Percentiles rank a stretch among this genome's conserved stretches.
phyloP scores from a whole-genome alignment of 164 flowering plant genomes.

The Aristolochia fimbriata region DNA sequence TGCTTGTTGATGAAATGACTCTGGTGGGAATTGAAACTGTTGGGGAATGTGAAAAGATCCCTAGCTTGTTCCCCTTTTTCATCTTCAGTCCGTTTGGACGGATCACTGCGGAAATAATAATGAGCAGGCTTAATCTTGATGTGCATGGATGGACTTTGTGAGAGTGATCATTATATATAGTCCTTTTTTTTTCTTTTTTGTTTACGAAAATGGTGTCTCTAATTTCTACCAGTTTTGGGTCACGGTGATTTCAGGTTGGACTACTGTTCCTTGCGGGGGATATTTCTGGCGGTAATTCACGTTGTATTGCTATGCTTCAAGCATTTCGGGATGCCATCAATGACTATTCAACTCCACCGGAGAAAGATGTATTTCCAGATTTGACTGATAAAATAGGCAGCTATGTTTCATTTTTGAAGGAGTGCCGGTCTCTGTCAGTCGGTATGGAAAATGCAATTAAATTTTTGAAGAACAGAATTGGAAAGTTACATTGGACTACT shows the following conservation, averaged over 20 bases:
- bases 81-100: too few species aligned
- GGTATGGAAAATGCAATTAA: slow-evolving; percentile 94
- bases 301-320: slow-evolving; percentile 85
- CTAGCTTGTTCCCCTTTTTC: too few species aligned
- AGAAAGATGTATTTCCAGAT: slow-evolving; percentile 63
- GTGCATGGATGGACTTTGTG: neutral
- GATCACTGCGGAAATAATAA: too few species aligned
- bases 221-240: neutral
- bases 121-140: neutral
- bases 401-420: slow-evolving; percentile 65
- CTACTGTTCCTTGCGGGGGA: slow-evolving; percentile 68
- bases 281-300: slow-evolving; percentile 78
- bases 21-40: too few species aligned
- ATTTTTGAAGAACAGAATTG: slow-evolving; percentile 60
- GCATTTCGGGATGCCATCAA: slow-evolving; percentile 71
- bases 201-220: neutral
- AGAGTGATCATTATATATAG: neutral
- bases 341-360: slow-evolving; percentile 70
- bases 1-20: too few species aligned
- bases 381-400: slow-evolving; percentile 69
- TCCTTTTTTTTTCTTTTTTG: neutral
- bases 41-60: too few species aligned
- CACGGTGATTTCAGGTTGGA: slow-evolving; percentile 52
- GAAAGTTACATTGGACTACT: slow-evolving; percentile 49
- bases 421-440: slow-evolving; percentile 82